Evolutionary conservation across 768 basidiomycete species (phyloP).

Genomic region (Hysterangium stoloniferum): DNA sequence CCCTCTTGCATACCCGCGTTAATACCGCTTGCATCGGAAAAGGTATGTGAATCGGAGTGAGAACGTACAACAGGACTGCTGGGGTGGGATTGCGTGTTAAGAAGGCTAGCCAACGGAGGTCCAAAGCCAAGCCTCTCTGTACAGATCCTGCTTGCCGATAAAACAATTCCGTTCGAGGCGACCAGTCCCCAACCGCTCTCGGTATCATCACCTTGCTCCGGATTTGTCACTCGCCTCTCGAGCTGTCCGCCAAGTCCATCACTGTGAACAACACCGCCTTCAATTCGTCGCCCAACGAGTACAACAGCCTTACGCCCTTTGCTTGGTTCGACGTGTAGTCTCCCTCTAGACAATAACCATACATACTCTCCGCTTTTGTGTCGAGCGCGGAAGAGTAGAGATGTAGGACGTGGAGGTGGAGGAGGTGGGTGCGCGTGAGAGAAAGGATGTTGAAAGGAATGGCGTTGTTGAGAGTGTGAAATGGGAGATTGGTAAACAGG

Average conservation of each 20-base stretch:
- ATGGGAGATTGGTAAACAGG: background rate
- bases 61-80: too few relatives aligned
- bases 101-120: conserved; percentile 12
- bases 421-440: conserved; percentile 7
- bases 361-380: conserved; percentile 61
- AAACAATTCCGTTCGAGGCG: conserved; percentile 12
- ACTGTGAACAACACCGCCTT: conserved; percentile 54
- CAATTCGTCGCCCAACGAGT: conserved; percentile 70
- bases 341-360: conserved; percentile 89
- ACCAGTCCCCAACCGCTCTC: conserved; percentile 8
- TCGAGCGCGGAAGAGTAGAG: conserved; percentile 77
- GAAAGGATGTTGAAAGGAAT: conserved; percentile 11
- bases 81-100: too few relatives aligned
- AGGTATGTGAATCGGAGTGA: background rate
- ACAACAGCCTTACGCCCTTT: conserved; percentile 94
- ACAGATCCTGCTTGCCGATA: background rate
- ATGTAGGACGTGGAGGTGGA: conserved; percentile 48
- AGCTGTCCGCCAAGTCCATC: conserved; percentile 41
- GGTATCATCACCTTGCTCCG: conserved; percentile 5
- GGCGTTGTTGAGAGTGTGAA: background rate
- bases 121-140: background rate
- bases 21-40: too few relatives aligned
- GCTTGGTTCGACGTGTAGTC: conserved; percentile 85
- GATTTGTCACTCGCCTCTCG: background rate
- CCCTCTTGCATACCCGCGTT: too few relatives aligned